phyloP scores from a whole-genome alignment of 306 rosid genomes.

The Begonia peltatifolia region DNA sequence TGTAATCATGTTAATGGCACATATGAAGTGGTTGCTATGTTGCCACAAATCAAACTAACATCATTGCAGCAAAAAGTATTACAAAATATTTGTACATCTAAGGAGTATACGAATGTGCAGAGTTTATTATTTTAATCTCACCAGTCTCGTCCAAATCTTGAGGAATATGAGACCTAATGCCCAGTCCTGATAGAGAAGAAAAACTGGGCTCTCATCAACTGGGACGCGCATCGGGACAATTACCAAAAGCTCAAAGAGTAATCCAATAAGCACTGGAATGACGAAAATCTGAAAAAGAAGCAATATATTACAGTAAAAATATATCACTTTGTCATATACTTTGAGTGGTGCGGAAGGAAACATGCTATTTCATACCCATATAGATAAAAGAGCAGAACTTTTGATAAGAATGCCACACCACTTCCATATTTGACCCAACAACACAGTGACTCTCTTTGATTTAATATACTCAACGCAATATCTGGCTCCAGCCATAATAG shows the following conservation, averaged over 20 bases:
- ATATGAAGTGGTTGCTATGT: too few species aligned
- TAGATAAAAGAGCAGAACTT: slow-evolving; percentile 85
- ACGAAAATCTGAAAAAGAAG: slow-evolving; percentile 56
- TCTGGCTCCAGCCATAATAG: slow-evolving; percentile 86
- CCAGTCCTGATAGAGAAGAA: slow-evolving; percentile 98
- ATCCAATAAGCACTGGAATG: slow-evolving; percentile 87
- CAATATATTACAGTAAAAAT: not conserved
- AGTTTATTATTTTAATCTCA: slow-evolving; percentile 16
- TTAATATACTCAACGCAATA: slow-evolving; percentile 68
- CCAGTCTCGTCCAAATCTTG: slow-evolving; percentile 99
- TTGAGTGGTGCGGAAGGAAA: not conserved
- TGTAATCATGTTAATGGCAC: too few species aligned
- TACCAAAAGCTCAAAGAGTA: slow-evolving; percentile 97
- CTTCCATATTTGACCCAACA: slow-evolving; percentile 61
- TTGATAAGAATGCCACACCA: slow-evolving; percentile 82
- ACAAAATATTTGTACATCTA: too few species aligned
- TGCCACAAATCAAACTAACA: too few species aligned
- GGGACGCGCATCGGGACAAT: slow-evolving; percentile 98
- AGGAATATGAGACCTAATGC: slow-evolving; percentile 97
- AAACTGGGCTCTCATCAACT: slow-evolving; percentile 98
- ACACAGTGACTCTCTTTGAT: slow-evolving; percentile 52
- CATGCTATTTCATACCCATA: slow-evolving; percentile 53
- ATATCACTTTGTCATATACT: not conserved
- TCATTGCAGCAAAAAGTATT: too few species aligned
- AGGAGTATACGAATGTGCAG: not conserved